phyloP scores from a whole-genome alignment of 75 land plant genomes.

The Azolla pinnata region DNA sequence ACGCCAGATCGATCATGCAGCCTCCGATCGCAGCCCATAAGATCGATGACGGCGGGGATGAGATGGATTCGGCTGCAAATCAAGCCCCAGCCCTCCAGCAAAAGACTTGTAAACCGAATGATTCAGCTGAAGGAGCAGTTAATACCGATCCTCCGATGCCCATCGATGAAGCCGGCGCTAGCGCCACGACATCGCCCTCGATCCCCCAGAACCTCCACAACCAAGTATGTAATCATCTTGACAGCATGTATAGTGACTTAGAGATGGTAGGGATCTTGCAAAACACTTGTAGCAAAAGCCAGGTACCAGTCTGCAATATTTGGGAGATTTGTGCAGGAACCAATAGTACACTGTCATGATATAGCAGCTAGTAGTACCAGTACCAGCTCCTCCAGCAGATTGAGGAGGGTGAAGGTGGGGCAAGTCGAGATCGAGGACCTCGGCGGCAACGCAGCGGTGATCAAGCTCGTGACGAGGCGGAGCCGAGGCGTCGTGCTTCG shows the following conservation, averaged over 20 bases:
- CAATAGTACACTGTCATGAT: background rate
- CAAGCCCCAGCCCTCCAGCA: background rate
- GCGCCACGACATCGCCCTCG: background rate
- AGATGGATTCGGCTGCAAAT: background rate
- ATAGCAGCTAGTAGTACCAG: background rate
- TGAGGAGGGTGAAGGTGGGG: conserved; percentile 2
- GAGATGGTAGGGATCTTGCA: too few relatives aligned
- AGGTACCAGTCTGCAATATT: too few relatives aligned
- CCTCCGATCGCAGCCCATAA: too few relatives aligned
- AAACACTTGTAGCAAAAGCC: too few relatives aligned
- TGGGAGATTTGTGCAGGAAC: too few relatives aligned
- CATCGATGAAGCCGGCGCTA: too few relatives aligned
- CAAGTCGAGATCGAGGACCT: conserved; percentile 31
- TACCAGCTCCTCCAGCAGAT: background rate
- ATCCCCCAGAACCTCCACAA: background rate
- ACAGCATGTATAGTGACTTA: too few relatives aligned
- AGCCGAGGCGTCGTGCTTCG: conserved; percentile 21
- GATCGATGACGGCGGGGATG: too few relatives aligned
- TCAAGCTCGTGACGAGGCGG: conserved; percentile 21
- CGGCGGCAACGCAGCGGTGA: conserved; percentile 28
- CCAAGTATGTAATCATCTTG: too few relatives aligned
- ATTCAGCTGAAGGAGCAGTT: background rate
- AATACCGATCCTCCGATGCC: background rate
- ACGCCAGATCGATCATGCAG: background rate
- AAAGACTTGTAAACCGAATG: background rate